Evolutionary conservation across 2,329 filamentous ascomycete genomes (phyloP).

Genomic region (Grosmannia huntii): DNA sequence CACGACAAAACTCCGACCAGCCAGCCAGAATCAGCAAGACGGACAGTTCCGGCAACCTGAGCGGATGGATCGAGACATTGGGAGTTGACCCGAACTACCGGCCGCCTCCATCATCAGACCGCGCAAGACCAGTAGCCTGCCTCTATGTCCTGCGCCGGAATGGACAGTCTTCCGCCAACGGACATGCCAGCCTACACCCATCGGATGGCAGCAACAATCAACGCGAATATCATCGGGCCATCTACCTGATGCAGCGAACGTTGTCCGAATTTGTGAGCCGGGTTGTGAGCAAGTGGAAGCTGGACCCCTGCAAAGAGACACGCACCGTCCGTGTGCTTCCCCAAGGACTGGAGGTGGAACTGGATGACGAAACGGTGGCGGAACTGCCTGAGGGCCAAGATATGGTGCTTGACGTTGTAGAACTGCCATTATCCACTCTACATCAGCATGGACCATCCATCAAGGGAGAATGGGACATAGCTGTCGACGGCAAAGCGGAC

Average conservation of each 20-base stretch:
- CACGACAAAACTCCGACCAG: conserved; percentile 37
- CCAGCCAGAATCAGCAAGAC: conserved; percentile 38
- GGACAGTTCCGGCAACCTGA: conserved; percentile 52
- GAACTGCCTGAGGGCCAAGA: conserved; percentile 85
- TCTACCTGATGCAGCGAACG: conserved; percentile 72
- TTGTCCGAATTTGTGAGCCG: conserved; percentile 59
- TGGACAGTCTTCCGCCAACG: conserved; percentile 19
- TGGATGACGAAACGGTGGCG: conserved; percentile 81
- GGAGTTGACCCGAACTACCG: conserved; percentile 81
- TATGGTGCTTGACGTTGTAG: conserved; percentile 60
- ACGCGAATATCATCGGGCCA: conserved; percentile 60
- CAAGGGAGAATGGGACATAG: conserved; percentile 52
- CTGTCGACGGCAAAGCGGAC: conserved; percentile 30
- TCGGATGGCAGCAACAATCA: neutral
- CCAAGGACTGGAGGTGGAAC: conserved; percentile 66
- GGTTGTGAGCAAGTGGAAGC: conserved; percentile 66
- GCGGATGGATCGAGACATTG: conserved; percentile 79
- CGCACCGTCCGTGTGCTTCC: conserved; percentile 61
- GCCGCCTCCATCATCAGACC: conserved; percentile 52
- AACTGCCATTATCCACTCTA: conserved; percentile 20
- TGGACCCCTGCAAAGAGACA: conserved; percentile 60
- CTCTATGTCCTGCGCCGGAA: conserved; percentile 62
- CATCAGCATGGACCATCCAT: conserved; percentile 16
- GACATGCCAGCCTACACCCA: neutral
- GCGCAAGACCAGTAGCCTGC: conserved; percentile 66